Conservation (phyloP, 1,284 basidiomycete species). For the Earliella scabrosa region DNA sequence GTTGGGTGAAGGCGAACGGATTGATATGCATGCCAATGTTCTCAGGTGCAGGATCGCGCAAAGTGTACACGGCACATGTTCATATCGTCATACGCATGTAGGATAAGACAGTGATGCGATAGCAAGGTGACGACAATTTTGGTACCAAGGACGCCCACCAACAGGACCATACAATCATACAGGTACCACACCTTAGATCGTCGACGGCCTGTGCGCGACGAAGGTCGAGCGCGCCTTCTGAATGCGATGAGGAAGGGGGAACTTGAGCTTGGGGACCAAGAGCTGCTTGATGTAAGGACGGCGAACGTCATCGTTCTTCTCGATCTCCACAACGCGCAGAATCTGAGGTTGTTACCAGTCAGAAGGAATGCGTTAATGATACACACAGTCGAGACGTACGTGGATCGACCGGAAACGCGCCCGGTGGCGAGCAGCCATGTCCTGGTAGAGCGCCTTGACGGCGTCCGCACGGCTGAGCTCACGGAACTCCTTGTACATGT, state of each 20-base stretch:
- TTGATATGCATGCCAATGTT: too few relatives aligned
- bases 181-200: slow-evolving; percentile 58
- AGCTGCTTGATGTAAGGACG: slow-evolving; percentile 98
- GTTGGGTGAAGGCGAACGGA: too few relatives aligned
- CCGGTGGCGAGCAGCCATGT: slow-evolving; percentile 99
- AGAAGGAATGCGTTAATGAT: background rate
- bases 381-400: slow-evolving; percentile 51
- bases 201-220: slow-evolving; percentile 71
- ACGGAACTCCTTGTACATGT: slow-evolving; percentile 99
- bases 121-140: slow-evolving; percentile 21
- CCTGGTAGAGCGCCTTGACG: slow-evolving; percentile 97
- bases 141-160: slow-evolving; percentile 11
- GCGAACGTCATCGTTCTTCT: slow-evolving; percentile 92
- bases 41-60: too few relatives aligned
- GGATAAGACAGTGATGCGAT: slow-evolving; percentile 12
- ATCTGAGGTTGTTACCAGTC: slow-evolving; percentile 62
- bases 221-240: slow-evolving; percentile 74
- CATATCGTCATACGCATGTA: slow-evolving; percentile 28
- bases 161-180: slow-evolving; percentile 1
- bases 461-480: slow-evolving; percentile 94
- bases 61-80: slow-evolving; percentile 17
- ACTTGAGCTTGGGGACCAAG: slow-evolving; percentile 88
- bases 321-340: slow-evolving; percentile 91
- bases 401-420: slow-evolving; percentile 99
- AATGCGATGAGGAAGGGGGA: slow-evolving; percentile 97